Evolutionary conservation across 257 asterid species (phyloP), one percentile per base, ranked within the genome.

Genomic region (Paulownia fortunei): DNA sequence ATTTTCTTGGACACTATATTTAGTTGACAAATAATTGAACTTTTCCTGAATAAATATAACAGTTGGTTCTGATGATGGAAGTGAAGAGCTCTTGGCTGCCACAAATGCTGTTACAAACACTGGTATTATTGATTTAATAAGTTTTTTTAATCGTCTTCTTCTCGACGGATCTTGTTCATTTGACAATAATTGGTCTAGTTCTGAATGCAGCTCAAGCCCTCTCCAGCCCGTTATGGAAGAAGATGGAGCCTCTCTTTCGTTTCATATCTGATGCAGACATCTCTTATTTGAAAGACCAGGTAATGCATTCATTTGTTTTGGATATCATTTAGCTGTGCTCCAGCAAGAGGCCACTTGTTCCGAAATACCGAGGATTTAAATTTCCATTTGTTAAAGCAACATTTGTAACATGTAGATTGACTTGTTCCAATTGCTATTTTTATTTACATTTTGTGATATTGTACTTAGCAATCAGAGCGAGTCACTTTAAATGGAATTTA

Each of bases 51-150:
- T 71, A 41, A 26, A 60, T 26, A 15, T 34, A 5, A 46, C 83
- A 88, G 94, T 88, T 88, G 91, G 96, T 73, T 89, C 92, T 59
- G 96, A 88, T 86, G 92, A 88, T 87, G 98, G 97, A 73, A 94
- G 85, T 77, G 98, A 94, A 72, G 97, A 89, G 88, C 97, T 94
- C 73, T 85, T 91, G 86, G 93, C 97, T 84, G 95, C 98, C 56
- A 89, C 96, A 82, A 92, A 90, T 84, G 90, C 96, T 74, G 96
- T 88, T 82, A 83, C 89, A 39, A 86, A 89, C 81, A 82, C 90
- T 58, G 96, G 98, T 94, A 91, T 64, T 84, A 10, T n/a, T n/a
- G n/a, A n/a, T n/a, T n/a, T n/a, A n/a, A n/a, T n/a, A n/a, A n/a
- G n/a, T n/a, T n/a, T n/a, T n/a, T n/a, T n/a, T n/a, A n/a, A n/a